Conservation (phyloP, 306 rosid species). For the Urtica urens region DNA sequence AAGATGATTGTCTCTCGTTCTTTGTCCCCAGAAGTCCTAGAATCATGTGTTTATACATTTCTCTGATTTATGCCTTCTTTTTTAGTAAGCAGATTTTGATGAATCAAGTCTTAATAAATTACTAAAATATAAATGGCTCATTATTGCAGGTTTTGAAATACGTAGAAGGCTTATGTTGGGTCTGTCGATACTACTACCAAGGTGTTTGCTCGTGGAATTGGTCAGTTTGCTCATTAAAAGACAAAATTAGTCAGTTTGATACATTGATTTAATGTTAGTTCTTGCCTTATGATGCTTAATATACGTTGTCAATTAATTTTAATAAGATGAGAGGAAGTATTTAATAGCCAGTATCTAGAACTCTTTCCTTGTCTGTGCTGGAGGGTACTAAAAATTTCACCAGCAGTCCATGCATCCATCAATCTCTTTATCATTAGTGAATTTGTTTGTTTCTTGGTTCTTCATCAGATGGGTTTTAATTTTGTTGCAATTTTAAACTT, state of each 20-base stretch:
- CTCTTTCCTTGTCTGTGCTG: too few species aligned
- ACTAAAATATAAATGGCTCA: slow-evolving; percentile 3
- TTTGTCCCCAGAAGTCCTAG: too few species aligned
- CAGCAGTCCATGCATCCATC: too few species aligned
- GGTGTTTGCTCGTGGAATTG: slow-evolving; percentile 99
- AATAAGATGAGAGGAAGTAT: too few species aligned
- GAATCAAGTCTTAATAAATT: background rate
- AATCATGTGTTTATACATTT: too few species aligned
- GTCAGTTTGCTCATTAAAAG: slow-evolving; percentile 24
- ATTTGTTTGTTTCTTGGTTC: slow-evolving; percentile 1
- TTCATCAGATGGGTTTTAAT: background rate
- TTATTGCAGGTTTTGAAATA: slow-evolving; percentile 63
- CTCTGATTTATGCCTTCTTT: background rate
- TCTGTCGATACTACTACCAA: slow-evolving; percentile 87
- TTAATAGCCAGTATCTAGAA: too few species aligned
- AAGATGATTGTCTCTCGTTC: too few species aligned
- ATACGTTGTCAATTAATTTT: too few species aligned
- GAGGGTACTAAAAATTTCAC: too few species aligned
- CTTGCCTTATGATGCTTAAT: too few species aligned
- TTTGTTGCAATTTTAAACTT: background rate
- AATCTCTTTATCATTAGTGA: too few species aligned
- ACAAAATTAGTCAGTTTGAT: background rate
- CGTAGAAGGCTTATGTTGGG: slow-evolving; percentile 98
- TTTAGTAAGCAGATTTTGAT: slow-evolving; percentile 1
- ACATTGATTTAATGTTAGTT: background rate